Evolutionary conservation across 768 basidiomycete species (phyloP).

Genomic region (Gymnopilus dilepis): DNA sequence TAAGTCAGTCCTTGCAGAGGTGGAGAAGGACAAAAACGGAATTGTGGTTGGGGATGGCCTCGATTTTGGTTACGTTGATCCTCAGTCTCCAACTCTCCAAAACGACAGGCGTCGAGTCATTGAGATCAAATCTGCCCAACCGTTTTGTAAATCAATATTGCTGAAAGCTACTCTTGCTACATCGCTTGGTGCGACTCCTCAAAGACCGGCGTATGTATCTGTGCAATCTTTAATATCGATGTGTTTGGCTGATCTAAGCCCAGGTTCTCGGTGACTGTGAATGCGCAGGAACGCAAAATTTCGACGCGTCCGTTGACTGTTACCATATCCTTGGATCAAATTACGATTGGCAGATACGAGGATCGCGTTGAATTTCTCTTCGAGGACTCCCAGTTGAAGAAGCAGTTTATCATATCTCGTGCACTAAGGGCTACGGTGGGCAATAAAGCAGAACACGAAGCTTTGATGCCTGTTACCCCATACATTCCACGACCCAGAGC

Average conservation of each 20-base stretch:
- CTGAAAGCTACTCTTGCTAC: background rate
- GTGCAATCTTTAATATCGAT: background rate
- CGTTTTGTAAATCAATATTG: background rate
- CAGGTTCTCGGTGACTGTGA: background rate
- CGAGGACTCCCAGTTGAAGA: conserved; percentile 46
- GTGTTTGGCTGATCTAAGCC: background rate
- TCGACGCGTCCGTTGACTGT: background rate
- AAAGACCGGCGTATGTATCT: background rate
- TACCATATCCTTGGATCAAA: conserved; percentile 38
- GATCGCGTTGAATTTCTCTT: conserved; percentile 60
- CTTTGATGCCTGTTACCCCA: conserved; percentile 49
- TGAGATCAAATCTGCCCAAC: background rate
- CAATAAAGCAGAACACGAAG: conserved; percentile 48
- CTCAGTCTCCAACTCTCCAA: background rate
- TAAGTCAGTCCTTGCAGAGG: background rate
- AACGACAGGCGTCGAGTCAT: background rate
- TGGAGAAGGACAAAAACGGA: conserved; percentile 10
- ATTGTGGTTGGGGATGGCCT: background rate
- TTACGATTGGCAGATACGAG: conserved; percentile 51
- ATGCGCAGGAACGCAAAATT: background rate
- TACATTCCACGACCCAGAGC: conserved; percentile 48
- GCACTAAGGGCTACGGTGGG: conserved; percentile 51
- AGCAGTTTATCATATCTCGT: conserved; percentile 56
- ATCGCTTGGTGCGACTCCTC: background rate
- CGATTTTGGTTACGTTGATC: conserved; percentile 5